Evolutionary conservation across 495 filamentous ascomycete genomes (phyloP).

Genomic region (Penicillium cinerascens): DNA sequence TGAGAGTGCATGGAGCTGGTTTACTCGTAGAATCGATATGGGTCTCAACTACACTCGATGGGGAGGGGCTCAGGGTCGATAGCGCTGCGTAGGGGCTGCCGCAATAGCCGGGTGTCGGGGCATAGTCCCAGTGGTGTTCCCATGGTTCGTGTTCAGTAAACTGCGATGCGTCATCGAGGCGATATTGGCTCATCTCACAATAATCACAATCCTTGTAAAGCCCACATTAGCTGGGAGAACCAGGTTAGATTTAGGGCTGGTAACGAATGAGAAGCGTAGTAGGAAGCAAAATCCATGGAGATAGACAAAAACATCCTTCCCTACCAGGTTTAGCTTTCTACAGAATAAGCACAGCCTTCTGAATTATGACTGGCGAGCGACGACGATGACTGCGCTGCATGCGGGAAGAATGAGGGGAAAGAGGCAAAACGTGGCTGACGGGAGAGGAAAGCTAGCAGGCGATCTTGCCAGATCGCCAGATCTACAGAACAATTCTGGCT

Average conservation of each 20-base stretch:
- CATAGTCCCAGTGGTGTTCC: slow-evolving; percentile 7
- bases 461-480: slow-evolving; percentile 13
- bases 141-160: neutral
- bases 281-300: neutral
- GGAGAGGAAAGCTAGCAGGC: neutral
- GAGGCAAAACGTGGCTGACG: slow-evolving; percentile 1
- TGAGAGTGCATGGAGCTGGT: slow-evolving; percentile 5
- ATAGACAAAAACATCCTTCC: slow-evolving; percentile 10
- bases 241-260: neutral
- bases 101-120: slow-evolving; percentile 2
- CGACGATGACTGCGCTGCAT: slow-evolving; percentile 1
- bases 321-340: slow-evolving; percentile 9
- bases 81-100: slow-evolving; percentile 3
- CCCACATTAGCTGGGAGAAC: slow-evolving; percentile 9
- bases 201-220: neutral
- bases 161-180: neutral
- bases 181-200: slow-evolving; percentile 6
- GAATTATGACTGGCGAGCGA: slow-evolving; percentile 4
- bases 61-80: slow-evolving; percentile 5
- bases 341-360: slow-evolving; percentile 12
- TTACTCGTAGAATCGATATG: too few relatives aligned
- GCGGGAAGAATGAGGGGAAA: slow-evolving; percentile 5
- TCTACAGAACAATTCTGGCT: slow-evolving; percentile 5
- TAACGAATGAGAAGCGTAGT: slow-evolving; percentile 4
- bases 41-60: neutral